Evolutionary conservation across 208 protist genomes (phyloP).

Genomic region (Vickermania spadyakhi): DNA sequence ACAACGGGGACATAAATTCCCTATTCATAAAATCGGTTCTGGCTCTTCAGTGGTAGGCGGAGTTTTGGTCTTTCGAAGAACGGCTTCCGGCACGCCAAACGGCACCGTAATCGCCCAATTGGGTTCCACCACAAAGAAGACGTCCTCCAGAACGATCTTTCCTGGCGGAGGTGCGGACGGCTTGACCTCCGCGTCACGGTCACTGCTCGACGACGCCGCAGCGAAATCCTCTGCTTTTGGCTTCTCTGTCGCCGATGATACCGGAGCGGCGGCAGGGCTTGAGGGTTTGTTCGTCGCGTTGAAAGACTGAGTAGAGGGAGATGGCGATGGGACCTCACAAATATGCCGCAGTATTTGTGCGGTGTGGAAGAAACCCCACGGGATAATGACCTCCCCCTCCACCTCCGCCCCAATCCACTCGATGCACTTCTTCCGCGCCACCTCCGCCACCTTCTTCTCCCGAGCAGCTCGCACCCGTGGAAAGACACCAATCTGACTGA

Average conservation of each 20-base stretch:
- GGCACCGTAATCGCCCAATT: slow-evolving; percentile 54
- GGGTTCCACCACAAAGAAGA: slow-evolving; percentile 61
- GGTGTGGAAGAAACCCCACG: slow-evolving; percentile 83
- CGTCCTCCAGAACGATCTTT: not conserved
- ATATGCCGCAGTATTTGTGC: slow-evolving; percentile 76
- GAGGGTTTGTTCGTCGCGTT: too few species aligned
- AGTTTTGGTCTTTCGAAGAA: too few species aligned
- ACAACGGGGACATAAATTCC: too few species aligned
- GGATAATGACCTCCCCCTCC: slow-evolving; percentile 80
- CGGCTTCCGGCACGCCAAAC: slow-evolving; percentile 66
- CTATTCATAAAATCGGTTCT: too few species aligned
- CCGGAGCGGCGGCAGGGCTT: too few species aligned
- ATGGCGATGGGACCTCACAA: slow-evolving; percentile 32
- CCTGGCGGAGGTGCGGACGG: too few species aligned
- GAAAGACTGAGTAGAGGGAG: too few species aligned
- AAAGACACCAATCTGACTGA: slow-evolving; percentile 51
- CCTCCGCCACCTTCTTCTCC: slow-evolving; percentile 63
- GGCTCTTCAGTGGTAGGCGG: too few species aligned
- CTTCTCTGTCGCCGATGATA: too few species aligned
- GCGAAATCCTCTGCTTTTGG: too few species aligned
- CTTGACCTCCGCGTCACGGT: too few species aligned
- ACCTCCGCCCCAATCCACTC: slow-evolving; percentile 56
- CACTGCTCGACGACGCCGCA: too few species aligned
- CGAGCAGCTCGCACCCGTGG: slow-evolving; percentile 55
- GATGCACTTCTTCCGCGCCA: slow-evolving; percentile 54